Evolutionary conservation across 192 early-diverging fungal species (phyloP).

Genomic region (Rhizophagus prolifer): DNA sequence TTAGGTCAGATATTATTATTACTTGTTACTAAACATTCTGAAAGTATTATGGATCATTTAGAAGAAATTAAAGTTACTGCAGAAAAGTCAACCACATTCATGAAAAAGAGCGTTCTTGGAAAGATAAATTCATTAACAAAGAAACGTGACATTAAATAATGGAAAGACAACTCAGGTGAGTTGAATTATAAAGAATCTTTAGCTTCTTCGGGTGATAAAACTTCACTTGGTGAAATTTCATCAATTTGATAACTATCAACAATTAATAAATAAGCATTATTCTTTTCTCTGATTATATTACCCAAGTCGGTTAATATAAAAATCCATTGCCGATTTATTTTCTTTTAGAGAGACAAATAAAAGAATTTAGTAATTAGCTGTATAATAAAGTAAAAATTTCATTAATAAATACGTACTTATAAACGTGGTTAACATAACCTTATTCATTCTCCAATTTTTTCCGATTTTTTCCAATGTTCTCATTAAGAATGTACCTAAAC

Average conservation of each 20-base stretch:
- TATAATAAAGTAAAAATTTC: background rate
- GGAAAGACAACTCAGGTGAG: background rate
- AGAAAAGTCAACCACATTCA: constrained; percentile 18
- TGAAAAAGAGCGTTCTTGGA: constrained; percentile 18
- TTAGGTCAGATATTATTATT: constrained; percentile 22
- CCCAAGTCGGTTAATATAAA: constrained; percentile 54
- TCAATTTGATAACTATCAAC: constrained; percentile 52
- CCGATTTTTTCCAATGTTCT: constrained; percentile 49
- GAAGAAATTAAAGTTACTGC: background rate
- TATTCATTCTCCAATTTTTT: constrained; percentile 48
- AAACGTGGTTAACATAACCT: constrained; percentile 63
- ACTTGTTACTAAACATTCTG: constrained; percentile 23
- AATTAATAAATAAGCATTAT: background rate
- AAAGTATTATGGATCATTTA: constrained; percentile 9
- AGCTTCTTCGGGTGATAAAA: constrained; percentile 44
- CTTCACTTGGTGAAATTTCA: constrained; percentile 59
- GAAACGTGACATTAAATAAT: background rate
- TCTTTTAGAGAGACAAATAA: constrained; percentile 23
- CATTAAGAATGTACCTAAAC: constrained; percentile 58
- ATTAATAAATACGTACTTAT: constrained; percentile 37
- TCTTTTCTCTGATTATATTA: constrained; percentile 23
- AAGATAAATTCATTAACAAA: constrained; percentile 1
- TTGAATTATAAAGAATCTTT: too few relatives aligned
- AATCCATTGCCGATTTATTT: constrained; percentile 52
- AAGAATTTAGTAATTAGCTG: background rate